phyloP scores from a whole-genome alignment of 768 basidiomycete genomes.

The Kwoniella pini region DNA sequence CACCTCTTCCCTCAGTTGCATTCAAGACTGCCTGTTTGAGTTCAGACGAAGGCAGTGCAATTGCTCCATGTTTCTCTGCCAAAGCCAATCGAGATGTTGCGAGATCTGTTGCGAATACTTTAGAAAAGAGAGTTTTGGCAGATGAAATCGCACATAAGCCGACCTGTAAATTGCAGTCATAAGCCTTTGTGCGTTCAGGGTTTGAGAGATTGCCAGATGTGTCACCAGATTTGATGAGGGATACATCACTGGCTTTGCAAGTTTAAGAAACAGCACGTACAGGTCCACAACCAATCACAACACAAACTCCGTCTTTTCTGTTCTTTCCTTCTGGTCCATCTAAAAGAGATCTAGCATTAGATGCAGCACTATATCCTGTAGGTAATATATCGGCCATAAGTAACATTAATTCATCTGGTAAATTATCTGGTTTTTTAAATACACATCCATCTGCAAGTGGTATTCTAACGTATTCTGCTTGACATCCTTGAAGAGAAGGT shows the following conservation, averaged over 20 bases:
- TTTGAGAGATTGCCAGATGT: no score
- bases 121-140: slow-evolving; percentile 47
- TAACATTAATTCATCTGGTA: slow-evolving; percentile 36
- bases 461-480: slow-evolving; percentile 50
- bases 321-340: slow-evolving; percentile 23
- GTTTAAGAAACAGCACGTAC: slow-evolving; percentile 30
- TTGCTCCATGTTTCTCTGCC: slow-evolving; percentile 54
- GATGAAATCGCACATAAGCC: slow-evolving; percentile 54
- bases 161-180: slow-evolving; percentile 36
- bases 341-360: slow-evolving; percentile 45
- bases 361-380: slow-evolving; percentile 48
- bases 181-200: neutral
- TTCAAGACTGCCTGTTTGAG: slow-evolving; percentile 26
- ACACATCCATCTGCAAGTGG: slow-evolving; percentile 45
- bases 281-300: slow-evolving; percentile 55
- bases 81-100: slow-evolving; percentile 27
- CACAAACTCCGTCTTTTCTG: slow-evolving; percentile 33
- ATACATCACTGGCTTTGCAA: no score
- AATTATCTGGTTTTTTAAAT: slow-evolving; percentile 35
- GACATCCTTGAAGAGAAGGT: slow-evolving; percentile 39
- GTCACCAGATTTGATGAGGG: neutral
- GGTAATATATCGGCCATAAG: slow-evolving; percentile 53
- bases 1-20: slow-evolving; percentile 47
- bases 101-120: slow-evolving; percentile 47
- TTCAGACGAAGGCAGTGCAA: slow-evolving; percentile 36